Percentiles rank a stretch among this genome's conserved stretches.
These are phyloP conservation scores for Moesziomyces antarcticus DNA, from an alignment of 1,284 basidiomycete genomes.

Conservation along the genomic window DNA sequence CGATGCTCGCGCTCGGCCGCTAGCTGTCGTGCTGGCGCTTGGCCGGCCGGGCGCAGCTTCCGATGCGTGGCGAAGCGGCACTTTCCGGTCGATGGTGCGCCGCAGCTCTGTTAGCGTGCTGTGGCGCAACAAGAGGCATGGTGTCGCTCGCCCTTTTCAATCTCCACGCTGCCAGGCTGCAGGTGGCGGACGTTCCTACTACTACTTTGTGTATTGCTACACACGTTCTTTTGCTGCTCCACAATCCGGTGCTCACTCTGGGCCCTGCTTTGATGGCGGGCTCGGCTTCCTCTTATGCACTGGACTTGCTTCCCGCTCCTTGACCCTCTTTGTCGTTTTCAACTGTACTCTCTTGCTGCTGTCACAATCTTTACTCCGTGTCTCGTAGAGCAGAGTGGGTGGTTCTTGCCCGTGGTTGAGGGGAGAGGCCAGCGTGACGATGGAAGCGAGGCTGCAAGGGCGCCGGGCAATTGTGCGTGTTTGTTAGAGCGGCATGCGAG, in stretches of 20 bases:
- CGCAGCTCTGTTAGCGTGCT: constrained; percentile 24
- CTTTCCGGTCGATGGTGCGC: constrained; percentile 8
- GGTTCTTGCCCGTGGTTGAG: too few relatives aligned
- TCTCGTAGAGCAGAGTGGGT: too few relatives aligned
- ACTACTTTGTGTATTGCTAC: neutral
- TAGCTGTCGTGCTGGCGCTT: neutral
- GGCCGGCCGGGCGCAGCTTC: too few relatives aligned
- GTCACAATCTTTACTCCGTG: too few relatives aligned
- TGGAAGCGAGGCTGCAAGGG: neutral
- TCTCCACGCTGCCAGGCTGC: constrained; percentile 1
- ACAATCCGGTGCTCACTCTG: neutral
- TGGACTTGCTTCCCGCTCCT: too few relatives aligned
- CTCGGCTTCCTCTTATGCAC: too few relatives aligned
- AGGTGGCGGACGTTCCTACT: neutral
- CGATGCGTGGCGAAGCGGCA: neutral
- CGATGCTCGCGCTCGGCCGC: neutral
- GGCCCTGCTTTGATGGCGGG: too few relatives aligned
- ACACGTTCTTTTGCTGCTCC: neutral
- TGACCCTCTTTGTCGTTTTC: too few relatives aligned
- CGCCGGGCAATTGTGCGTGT: too few relatives aligned
- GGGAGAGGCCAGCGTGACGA: too few relatives aligned
- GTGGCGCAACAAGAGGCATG: constrained; percentile 3
- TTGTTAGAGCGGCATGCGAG: neutral
- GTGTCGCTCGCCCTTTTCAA: too few relatives aligned
- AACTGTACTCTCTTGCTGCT: too few relatives aligned